phyloP scores from a whole-genome alignment of 2,329 filamentous ascomycete genomes.

The Grosmannia penicillata region DNA sequence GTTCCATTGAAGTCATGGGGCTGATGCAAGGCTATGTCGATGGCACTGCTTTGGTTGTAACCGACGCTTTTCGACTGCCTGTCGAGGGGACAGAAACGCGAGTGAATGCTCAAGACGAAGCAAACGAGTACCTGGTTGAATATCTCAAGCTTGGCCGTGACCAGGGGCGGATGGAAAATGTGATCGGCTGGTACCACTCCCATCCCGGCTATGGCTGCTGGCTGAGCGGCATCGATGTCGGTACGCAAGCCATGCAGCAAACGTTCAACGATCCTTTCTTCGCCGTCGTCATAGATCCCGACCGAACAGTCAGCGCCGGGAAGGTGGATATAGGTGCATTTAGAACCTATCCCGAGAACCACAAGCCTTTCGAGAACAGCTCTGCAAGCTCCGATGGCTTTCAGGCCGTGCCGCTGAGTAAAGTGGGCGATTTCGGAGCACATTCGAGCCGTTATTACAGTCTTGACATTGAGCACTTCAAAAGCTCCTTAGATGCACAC shows the following conservation, averaged over 20 bases:
- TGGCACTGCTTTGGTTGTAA: conserved; percentile 75
- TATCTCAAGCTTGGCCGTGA: conserved; percentile 67
- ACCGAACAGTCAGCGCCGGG: conserved; percentile 84
- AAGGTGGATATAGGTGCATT: conserved; percentile 98
- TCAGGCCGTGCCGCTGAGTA: conserved; percentile 74
- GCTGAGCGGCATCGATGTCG: conserved; percentile 91
- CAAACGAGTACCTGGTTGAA: conserved; percentile 91
- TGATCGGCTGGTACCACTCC: conserved; percentile 95
- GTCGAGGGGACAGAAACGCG: conserved; percentile 98
- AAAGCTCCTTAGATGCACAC: conserved; percentile 76
- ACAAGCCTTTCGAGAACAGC: conserved; percentile 32
- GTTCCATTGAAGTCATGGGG: conserved; percentile 89
- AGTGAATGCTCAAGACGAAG: conserved; percentile 90
- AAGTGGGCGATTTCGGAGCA: conserved; percentile 90
- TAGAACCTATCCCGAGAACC: conserved; percentile 68
- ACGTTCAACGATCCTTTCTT: conserved; percentile 79
- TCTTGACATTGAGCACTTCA: conserved; percentile 85
- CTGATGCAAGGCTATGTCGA: conserved; percentile 93
- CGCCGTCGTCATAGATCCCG: conserved; percentile 90
- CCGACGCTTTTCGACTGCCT: conserved; percentile 82
- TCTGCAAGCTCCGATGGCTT: conserved; percentile 37
- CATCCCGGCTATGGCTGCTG: conserved; percentile 98
- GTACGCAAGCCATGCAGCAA: conserved; percentile 77
- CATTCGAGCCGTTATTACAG: conserved; percentile 85
- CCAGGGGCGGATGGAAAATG: conserved; percentile 71